Evolutionary conservation across 2,329 filamentous ascomycete species (phyloP).

Genomic region (Metarhizium anisopliae): DNA sequence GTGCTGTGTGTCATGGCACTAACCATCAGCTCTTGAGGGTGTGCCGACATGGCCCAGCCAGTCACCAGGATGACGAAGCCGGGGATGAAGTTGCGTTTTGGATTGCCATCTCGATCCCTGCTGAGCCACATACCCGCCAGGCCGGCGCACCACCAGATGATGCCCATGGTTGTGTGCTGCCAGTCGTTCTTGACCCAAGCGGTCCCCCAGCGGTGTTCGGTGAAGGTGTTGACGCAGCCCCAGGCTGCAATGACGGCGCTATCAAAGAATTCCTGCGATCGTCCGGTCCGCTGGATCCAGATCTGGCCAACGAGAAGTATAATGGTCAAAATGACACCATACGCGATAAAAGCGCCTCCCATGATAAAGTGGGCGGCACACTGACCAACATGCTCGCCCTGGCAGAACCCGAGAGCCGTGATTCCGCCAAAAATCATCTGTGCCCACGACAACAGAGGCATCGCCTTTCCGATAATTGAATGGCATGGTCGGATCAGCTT

Average conservation of each 20-base stretch:
- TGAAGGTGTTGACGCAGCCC: slow-evolving; percentile 98
- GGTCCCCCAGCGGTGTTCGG: slow-evolving; percentile 87
- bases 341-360: slow-evolving; percentile 92
- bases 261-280: slow-evolving; percentile 96
- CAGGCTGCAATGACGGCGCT: slow-evolving; percentile 83
- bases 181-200: slow-evolving; percentile 89
- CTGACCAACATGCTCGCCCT: slow-evolving; percentile 82
- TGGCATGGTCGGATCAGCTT: slow-evolving; percentile 64
- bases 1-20: slow-evolving; percentile 81
- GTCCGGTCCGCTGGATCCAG: slow-evolving; percentile 73
- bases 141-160: slow-evolving; percentile 96
- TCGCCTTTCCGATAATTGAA: slow-evolving; percentile 72
- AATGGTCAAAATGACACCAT: slow-evolving; percentile 80
- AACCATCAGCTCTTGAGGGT: slow-evolving; percentile 74
- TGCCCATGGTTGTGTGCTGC: slow-evolving; percentile 98
- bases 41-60: slow-evolving; percentile 90
- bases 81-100: slow-evolving; percentile 88
- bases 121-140: slow-evolving; percentile 89
- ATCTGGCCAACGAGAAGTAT: slow-evolving; percentile 79
- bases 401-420: slow-evolving; percentile 84
- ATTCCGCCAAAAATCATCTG: slow-evolving; percentile 97
- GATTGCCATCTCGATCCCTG: slow-evolving; percentile 69
- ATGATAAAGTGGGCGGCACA: slow-evolving; percentile 98
- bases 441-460: slow-evolving; percentile 80
- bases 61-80: slow-evolving; percentile 86